Conservation (phyloP, 1,284 basidiomycete genomes). For the Cutaneotrichosporon cutaneum region DNA sequence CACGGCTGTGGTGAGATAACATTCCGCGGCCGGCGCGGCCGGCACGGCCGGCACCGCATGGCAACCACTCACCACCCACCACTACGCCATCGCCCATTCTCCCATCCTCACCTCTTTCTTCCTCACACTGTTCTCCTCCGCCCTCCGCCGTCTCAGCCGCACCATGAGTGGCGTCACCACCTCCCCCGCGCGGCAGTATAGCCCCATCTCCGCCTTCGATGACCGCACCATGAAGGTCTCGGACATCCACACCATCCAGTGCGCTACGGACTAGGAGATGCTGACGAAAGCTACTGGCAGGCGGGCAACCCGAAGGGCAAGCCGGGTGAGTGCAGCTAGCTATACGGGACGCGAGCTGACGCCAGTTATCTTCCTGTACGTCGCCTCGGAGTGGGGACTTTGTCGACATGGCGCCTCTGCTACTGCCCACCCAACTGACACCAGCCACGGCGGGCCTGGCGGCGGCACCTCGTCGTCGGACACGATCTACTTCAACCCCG, state of each 20-base stretch:
- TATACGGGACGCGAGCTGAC: neutral
- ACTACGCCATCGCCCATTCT: neutral
- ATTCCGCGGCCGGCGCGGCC: too few species aligned
- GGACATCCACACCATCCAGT: conserved; percentile 75
- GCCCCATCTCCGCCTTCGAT: conserved; percentile 64
- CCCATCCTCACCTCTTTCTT: neutral
- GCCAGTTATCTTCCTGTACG: conserved; percentile 68
- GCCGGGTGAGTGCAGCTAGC: conserved; percentile 35
- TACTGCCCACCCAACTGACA: neutral
- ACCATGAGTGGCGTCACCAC: conserved; percentile 10
- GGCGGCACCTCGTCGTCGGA: conserved; percentile 57
- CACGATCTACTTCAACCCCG: conserved; percentile 75
- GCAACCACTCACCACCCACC: neutral
- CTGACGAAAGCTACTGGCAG: conserved; percentile 66
- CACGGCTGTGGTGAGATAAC: neutral
- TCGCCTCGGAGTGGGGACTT: too few species aligned
- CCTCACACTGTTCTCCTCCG: neutral
- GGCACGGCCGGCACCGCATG: too few species aligned
- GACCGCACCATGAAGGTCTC: conserved; percentile 69
- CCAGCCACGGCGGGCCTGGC: conserved; percentile 39
- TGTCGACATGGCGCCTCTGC: neutral
- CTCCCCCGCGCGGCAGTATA: conserved; percentile 52
- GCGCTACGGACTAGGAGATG: conserved; percentile 42
- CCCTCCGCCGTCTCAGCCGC: neutral
- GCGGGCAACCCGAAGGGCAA: conserved; percentile 71